A percentile compares a stretch with the other conserved stretches of the same genome.
Conservation (phyloP, 2,329 filamentous ascomycete species). For the Trichoderma guizhouense region DNA sequence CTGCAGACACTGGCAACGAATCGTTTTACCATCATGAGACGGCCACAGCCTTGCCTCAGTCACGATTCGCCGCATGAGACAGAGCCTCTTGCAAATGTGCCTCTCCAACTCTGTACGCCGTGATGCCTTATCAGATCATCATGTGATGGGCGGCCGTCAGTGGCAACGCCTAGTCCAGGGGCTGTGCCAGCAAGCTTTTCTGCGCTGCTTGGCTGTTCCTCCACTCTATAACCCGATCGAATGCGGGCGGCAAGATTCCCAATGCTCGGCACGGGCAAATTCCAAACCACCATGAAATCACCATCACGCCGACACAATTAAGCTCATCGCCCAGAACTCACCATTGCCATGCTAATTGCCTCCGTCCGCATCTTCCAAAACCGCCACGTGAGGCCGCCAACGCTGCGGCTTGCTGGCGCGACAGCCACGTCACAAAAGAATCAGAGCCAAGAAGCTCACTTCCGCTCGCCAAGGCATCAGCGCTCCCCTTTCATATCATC, state of each 20-base stretch:
- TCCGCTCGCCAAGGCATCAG: background rate
- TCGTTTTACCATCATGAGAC: background rate
- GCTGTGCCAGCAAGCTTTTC: constrained; percentile 14
- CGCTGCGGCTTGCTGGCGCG: background rate
- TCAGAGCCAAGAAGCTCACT: background rate
- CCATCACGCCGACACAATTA: background rate
- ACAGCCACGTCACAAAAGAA: constrained; percentile 1
- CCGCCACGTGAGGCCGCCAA: constrained; percentile 16
- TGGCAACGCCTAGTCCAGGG: constrained; percentile 12
- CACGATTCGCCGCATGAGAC: background rate
- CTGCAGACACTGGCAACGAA: background rate
- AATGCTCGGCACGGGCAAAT: background rate
- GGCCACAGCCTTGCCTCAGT: background rate
- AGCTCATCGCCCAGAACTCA: background rate
- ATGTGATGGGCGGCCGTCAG: constrained; percentile 16
- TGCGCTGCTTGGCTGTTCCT: background rate
- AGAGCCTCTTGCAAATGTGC: background rate
- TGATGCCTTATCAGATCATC: constrained; percentile 11
- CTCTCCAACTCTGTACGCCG: background rate
- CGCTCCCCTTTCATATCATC: background rate
- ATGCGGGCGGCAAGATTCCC: background rate
- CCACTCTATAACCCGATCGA: background rate
- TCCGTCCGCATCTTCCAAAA: background rate
- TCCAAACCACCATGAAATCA: background rate
- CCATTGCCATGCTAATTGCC: background rate